Conservation (phyloP, 805 yeast species). For the Kodamaea sagamina region DNA sequence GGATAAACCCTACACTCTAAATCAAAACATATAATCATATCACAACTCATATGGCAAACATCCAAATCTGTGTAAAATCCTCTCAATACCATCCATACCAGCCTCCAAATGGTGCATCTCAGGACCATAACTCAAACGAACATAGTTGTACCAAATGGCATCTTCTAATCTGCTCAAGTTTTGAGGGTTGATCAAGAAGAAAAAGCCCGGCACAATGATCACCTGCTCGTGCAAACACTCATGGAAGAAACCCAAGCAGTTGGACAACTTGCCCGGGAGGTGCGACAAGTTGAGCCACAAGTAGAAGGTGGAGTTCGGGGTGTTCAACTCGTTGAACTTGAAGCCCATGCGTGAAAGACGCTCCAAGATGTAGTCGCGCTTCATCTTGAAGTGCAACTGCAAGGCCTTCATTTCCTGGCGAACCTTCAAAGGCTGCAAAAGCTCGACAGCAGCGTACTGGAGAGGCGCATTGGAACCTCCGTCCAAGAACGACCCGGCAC, state of each 20-base stretch:
- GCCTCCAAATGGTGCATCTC: constrained; percentile 49
- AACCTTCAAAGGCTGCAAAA: constrained; percentile 53
- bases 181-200: constrained; percentile 60
- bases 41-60: constrained; percentile 42
- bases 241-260: constrained; percentile 63
- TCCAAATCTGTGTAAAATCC: constrained; percentile 44
- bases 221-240: constrained; percentile 62
- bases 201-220: constrained; percentile 63
- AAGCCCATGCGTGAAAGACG: constrained; percentile 57
- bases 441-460: constrained; percentile 59
- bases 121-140: constrained; percentile 62
- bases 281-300: constrained; percentile 59
- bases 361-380: constrained; percentile 55
- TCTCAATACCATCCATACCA: constrained; percentile 64
- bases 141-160: constrained; percentile 60
- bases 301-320: constrained; percentile 60
- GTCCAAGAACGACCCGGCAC: constrained; percentile 61
- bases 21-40: background rate
- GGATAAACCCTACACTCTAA: too few species aligned
- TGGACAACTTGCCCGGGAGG: constrained; percentile 56
- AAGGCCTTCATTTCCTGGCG: constrained; percentile 56
- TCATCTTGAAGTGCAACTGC: constrained; percentile 56
- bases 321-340: constrained; percentile 41
- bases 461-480: constrained; percentile 65
- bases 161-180: constrained; percentile 50